A percentile compares a stretch with the other conserved stretches of the same genome.
Evolutionary conservation across 495 filamentous ascomycete genomes (phyloP).

Genomic region (Corynascus novoguineensis): DNA sequence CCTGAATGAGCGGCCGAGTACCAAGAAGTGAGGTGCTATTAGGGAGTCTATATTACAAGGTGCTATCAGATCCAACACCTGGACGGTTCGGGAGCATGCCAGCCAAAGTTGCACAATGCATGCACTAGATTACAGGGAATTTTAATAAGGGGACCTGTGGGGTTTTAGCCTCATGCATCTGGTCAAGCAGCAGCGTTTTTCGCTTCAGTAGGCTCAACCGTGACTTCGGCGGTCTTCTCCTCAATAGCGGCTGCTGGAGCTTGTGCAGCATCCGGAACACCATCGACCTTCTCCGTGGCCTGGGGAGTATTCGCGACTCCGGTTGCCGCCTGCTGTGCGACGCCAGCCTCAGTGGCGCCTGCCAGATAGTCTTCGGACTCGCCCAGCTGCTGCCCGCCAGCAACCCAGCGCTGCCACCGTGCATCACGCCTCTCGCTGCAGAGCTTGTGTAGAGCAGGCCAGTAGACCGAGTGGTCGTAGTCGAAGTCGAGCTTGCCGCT

Average conservation of each 20-base stretch:
- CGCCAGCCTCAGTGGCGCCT: slow-evolving; percentile 19
- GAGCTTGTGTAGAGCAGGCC: slow-evolving; percentile 73
- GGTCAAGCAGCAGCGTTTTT: slow-evolving; percentile 2
- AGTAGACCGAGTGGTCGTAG: slow-evolving; percentile 84
- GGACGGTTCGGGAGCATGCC: no score
- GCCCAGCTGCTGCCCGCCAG: slow-evolving; percentile 70
- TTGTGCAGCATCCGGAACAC: background rate
- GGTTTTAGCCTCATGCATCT: background rate
- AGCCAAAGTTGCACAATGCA: no score
- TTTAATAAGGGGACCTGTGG: no score
- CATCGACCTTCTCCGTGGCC: background rate
- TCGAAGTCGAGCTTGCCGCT: slow-evolving; percentile 66
- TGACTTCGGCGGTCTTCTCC: slow-evolving; percentile 11
- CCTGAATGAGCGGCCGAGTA: no score
- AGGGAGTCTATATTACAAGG: no score
- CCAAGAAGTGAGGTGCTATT: no score
- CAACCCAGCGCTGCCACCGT: slow-evolving; percentile 65
- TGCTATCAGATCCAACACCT: no score
- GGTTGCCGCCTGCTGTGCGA: slow-evolving; percentile 11
- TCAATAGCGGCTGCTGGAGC: background rate
- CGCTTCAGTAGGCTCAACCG: background rate
- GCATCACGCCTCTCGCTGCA: slow-evolving; percentile 55
- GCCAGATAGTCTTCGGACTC: slow-evolving; percentile 74
- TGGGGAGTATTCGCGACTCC: background rate
- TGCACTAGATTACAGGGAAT: no score